Percentiles rank a stretch among this genome's conserved stretches.
These are phyloP conservation scores for Hibiscus mutabilis DNA, from an alignment of 345 rosid genomes.

Conservation along the genomic window DNA sequence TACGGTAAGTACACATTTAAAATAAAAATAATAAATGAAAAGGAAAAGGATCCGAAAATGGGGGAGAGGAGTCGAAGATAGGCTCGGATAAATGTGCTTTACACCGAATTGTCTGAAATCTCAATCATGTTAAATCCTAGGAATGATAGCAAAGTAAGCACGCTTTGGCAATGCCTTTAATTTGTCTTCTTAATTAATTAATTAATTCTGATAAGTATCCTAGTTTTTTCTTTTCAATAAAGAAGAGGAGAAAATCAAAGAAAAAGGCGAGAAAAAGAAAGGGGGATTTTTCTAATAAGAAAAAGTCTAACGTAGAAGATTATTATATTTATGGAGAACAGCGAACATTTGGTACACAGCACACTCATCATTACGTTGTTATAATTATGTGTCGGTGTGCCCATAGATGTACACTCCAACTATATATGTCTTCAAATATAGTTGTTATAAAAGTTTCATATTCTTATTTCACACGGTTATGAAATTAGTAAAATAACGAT, in stretches of 20 bases:
- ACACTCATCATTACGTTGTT: background rate
- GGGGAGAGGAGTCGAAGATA: too few relatives aligned
- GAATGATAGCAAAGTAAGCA: conserved; percentile 41
- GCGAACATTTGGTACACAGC: background rate
- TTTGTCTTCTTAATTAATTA: background rate
- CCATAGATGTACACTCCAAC: too few relatives aligned
- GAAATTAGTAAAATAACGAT: too few relatives aligned
- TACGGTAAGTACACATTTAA: too few relatives aligned
- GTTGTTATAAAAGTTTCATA: too few relatives aligned
- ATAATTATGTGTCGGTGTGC: too few relatives aligned
- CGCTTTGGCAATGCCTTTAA: conserved; percentile 23
- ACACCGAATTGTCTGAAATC: conserved; percentile 36
- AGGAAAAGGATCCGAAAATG: too few relatives aligned
- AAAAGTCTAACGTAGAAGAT: background rate
- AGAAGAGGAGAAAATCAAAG: too few relatives aligned
- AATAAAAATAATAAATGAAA: too few relatives aligned
- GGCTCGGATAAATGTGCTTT: conserved; percentile 20
- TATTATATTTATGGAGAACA: background rate
- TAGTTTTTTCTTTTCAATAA: background rate
- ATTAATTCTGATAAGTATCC: too few relatives aligned
- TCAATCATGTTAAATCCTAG: background rate
- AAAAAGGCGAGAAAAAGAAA: background rate
- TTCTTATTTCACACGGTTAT: too few relatives aligned
- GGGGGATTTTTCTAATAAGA: background rate
- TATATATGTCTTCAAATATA: too few relatives aligned